A percentile compares a stretch with the other conserved stretches of the same genome.
These are phyloP conservation scores for Starmera dryadoides DNA, from an alignment of 805 yeast genomes.

Conservation along the genomic window DNA sequence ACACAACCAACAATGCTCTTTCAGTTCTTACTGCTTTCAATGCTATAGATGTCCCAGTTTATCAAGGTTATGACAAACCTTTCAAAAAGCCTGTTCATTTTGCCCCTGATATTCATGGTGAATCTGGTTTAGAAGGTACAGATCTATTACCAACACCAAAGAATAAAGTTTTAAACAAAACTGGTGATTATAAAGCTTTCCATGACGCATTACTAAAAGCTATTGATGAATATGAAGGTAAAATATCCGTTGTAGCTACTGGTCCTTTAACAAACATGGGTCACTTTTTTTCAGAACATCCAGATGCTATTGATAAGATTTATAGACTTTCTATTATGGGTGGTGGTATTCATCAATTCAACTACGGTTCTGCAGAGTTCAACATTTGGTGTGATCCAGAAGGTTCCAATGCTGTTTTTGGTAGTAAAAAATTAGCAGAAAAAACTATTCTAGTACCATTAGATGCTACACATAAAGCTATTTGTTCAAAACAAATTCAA, in stretches of 20 bases:
- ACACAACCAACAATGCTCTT: conserved; percentile 65
- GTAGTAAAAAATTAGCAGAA: conserved; percentile 33
- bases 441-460: conserved; percentile 56
- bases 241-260: conserved; percentile 59
- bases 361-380: conserved; percentile 56
- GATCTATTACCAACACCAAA: conserved; percentile 45
- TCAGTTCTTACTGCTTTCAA: conserved; percentile 57
- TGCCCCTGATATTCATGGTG: conserved; percentile 69
- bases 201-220: conserved; percentile 28
- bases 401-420: conserved; percentile 57
- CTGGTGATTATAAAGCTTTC: conserved; percentile 34
- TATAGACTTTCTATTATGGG: conserved; percentile 69
- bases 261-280: conserved; percentile 77
- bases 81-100: conserved; percentile 38
- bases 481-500: conserved; percentile 38
- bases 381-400: conserved; percentile 70
- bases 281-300: conserved; percentile 42
- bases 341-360: conserved; percentile 38
- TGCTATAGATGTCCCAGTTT: conserved; percentile 49
- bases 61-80: conserved; percentile 57
- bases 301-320: conserved; percentile 43
- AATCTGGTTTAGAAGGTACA: conserved; percentile 73
- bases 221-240: conserved; percentile 34
- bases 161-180: conserved; percentile 21
- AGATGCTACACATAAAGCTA: conserved; percentile 62